Conservation (phyloP, 192 early-diverging fungal genomes). For the Coemansia sp. region DNA sequence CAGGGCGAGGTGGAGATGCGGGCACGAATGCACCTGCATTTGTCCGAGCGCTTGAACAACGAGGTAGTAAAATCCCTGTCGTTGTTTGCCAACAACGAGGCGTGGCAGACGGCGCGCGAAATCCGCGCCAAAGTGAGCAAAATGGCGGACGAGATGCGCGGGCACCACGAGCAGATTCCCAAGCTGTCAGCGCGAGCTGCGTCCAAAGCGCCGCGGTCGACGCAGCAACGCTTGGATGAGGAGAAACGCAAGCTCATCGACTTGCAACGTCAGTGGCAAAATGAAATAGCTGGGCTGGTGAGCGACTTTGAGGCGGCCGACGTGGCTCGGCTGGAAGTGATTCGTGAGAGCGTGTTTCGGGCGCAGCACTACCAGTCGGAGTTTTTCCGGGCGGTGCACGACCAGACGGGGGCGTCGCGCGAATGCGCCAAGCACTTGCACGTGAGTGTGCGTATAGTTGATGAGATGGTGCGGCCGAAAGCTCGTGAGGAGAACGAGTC, state of each 20-base stretch:
- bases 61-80: constrained; percentile 37
- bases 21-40: constrained; percentile 42
- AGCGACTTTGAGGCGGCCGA: constrained; percentile 42
- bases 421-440: constrained; percentile 20
- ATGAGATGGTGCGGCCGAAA: constrained; percentile 9
- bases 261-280: constrained; percentile 48
- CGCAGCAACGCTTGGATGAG: constrained; percentile 42
- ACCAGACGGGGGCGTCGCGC: background rate
- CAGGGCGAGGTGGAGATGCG: constrained; percentile 29
- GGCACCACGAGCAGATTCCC: constrained; percentile 42
- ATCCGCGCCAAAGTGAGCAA: constrained; percentile 18
- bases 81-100: constrained; percentile 22
- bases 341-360: constrained; percentile 36
- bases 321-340: constrained; percentile 35
- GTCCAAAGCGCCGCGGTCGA: constrained; percentile 35
- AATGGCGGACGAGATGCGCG: constrained; percentile 37
- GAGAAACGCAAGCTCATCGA: constrained; percentile 28
- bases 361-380: constrained; percentile 49
- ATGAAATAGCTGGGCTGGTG: constrained; percentile 30
- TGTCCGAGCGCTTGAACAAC: constrained; percentile 42
- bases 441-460: constrained; percentile 19
- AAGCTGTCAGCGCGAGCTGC: constrained; percentile 39
- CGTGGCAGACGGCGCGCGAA: constrained; percentile 25
- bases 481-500: constrained; percentile 14
- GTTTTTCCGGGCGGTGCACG: constrained; percentile 29